Evolutionary conservation across 257 asterid genomes (phyloP).

Genomic region (Cordia subcordata): DNA sequence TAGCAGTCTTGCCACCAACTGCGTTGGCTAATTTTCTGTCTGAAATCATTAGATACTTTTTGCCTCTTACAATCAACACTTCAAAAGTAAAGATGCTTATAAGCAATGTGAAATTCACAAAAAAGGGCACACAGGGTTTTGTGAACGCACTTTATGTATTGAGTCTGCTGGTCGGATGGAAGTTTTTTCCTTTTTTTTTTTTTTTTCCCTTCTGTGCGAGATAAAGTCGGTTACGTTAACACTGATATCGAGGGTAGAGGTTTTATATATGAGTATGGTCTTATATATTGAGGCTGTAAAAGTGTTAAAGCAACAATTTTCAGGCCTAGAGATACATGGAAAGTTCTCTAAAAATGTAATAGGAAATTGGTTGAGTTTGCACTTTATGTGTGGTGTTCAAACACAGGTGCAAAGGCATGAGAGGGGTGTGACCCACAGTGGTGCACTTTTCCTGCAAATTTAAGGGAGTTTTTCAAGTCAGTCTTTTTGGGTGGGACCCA

Average conservation of each 20-base stretch:
- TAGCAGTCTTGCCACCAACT: constrained; percentile 53
- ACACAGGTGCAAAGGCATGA: constrained; percentile 17
- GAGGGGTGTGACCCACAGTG: constrained; percentile 41
- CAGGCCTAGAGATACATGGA: constrained; percentile 2
- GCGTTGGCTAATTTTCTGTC: constrained; percentile 44
- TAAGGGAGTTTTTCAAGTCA: constrained; percentile 9
- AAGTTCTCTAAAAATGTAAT: not conserved
- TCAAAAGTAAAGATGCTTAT: constrained; percentile 3
- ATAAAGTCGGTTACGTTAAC: no score
- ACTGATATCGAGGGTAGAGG: no score
- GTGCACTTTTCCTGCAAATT: constrained; percentile 46
- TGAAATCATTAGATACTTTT: constrained; percentile 30
- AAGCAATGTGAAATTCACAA: not conserved
- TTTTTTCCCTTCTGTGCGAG: no score
- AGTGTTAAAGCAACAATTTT: no score
- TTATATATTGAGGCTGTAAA: no score
- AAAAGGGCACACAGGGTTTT: no score
- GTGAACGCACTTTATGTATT: no score
- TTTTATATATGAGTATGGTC: no score
- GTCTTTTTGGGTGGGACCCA: constrained; percentile 32
- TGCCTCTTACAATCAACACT: constrained; percentile 1
- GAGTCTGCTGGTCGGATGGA: no score
- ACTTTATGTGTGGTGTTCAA: not conserved
- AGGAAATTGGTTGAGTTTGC: constrained; percentile 8
- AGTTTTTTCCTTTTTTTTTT: no score